Percentiles rank a stretch among this genome's conserved stretches.
Conservation (phyloP, 2,329 filamentous ascomycete species). For the Colletotrichum eleusines region DNA sequence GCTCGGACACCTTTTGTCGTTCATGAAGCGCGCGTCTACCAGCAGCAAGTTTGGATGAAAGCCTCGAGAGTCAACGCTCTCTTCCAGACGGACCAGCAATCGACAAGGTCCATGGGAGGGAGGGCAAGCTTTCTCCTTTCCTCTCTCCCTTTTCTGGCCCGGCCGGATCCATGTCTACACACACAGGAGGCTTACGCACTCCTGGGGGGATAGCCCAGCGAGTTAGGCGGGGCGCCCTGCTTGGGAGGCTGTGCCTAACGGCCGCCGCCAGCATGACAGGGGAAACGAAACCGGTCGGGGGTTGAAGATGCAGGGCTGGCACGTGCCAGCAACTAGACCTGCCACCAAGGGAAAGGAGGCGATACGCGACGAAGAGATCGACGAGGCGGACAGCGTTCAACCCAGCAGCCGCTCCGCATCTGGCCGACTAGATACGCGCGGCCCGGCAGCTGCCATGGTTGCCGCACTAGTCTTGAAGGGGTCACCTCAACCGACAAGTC, state of each 20-base stretch:
- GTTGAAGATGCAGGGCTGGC: constrained; percentile 3
- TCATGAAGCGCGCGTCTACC: constrained; percentile 9
- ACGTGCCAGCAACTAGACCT: not conserved
- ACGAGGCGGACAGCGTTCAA: constrained; percentile 17
- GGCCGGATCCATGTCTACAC: not conserved
- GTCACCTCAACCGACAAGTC: not conserved
- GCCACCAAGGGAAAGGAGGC: not conserved
- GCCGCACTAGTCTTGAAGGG: constrained; percentile 5
- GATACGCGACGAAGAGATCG: not conserved
- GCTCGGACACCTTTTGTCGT: constrained; percentile 23
- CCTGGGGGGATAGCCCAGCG: not conserved
- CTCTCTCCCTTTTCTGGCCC: not conserved
- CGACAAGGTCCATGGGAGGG: not conserved
- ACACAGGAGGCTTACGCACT: constrained; percentile 14
- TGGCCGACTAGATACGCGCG: not conserved
- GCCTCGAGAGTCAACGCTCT: constrained; percentile 1
- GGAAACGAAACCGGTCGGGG: constrained; percentile 3
- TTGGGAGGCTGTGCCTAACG: constrained; percentile 5
- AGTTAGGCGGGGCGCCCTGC: constrained; percentile 20
- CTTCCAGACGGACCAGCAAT: not conserved
- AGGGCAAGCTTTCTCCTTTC: constrained; percentile 17
- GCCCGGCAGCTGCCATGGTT: constrained; percentile 12
- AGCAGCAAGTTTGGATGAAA: constrained; percentile 31
- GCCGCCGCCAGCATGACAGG: not conserved
- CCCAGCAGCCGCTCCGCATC: not conserved